Conservation (phyloP, 495 filamentous ascomycete genomes). For the Pseudotulostoma volvatum region DNA sequence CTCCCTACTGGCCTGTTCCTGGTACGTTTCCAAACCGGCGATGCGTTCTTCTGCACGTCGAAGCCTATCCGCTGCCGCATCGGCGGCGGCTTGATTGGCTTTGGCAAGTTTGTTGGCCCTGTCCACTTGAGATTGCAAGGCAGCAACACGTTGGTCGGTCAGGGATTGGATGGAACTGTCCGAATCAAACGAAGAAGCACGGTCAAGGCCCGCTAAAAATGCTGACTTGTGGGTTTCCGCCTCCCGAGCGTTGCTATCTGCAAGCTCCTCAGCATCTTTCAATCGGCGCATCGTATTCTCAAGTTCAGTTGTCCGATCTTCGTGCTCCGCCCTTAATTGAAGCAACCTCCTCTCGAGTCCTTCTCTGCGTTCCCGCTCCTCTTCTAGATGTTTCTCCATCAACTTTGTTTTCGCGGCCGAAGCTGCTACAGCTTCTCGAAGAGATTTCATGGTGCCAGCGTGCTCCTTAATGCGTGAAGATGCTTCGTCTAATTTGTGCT, state of each 20-base stretch:
- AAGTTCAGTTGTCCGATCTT: slow-evolving; percentile 66
- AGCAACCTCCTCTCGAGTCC: slow-evolving; percentile 61
- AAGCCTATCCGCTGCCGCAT: slow-evolving; percentile 72
- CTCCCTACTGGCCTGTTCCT: slow-evolving; percentile 90
- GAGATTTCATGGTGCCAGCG: slow-evolving; percentile 49
- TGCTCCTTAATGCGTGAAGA: slow-evolving; percentile 51
- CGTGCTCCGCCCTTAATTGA: slow-evolving; percentile 70
- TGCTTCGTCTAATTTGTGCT: slow-evolving; percentile 50
- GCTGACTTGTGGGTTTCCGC: slow-evolving; percentile 73
- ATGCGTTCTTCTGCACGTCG: slow-evolving; percentile 89
- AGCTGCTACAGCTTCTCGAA: slow-evolving; percentile 64
- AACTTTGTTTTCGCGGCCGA: slow-evolving; percentile 57
- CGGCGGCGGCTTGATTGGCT: slow-evolving; percentile 81
- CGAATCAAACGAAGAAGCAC: slow-evolving; percentile 28
- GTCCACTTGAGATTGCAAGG: slow-evolving; percentile 65
- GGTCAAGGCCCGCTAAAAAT: slow-evolving; percentile 68
- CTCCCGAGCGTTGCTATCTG: slow-evolving; percentile 76
- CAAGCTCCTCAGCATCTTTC: slow-evolving; percentile 75
- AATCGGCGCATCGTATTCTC: slow-evolving; percentile 57
- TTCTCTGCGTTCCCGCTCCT: slow-evolving; percentile 64
- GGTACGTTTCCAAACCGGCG: slow-evolving; percentile 87
- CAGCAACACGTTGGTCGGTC: slow-evolving; percentile 56
- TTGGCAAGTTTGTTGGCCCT: slow-evolving; percentile 63
- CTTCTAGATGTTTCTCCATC: slow-evolving; percentile 68
- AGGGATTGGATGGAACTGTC: slow-evolving; percentile 33